Conservation (phyloP, 805 yeast species). For the Saccharomycodes ludwigii region DNA sequence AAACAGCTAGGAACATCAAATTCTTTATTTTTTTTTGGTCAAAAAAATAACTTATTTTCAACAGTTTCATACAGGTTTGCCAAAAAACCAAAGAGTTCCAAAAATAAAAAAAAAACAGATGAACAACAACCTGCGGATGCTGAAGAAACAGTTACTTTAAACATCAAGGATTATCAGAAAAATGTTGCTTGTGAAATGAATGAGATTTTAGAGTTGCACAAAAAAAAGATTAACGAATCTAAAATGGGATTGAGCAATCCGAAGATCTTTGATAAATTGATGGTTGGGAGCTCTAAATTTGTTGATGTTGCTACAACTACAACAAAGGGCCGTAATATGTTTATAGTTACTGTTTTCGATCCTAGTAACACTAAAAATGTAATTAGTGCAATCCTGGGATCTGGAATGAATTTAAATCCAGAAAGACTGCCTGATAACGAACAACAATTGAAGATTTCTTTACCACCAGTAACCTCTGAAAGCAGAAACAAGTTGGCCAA, state of each 20-base stretch:
- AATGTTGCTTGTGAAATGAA: too few species aligned
- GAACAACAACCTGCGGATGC: too few species aligned
- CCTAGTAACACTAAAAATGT: conserved; percentile 61
- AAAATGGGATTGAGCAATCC: conserved; percentile 77
- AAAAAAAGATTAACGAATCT: conserved; percentile 44
- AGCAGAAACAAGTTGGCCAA: conserved; percentile 42
- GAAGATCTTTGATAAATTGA: conserved; percentile 46
- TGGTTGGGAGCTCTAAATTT: conserved; percentile 37
- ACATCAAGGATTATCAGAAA: too few species aligned
- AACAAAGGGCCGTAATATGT: conserved; percentile 50
- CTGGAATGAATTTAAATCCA: conserved; percentile 68
- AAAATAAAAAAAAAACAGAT: too few species aligned
- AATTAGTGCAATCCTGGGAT: conserved; percentile 54
- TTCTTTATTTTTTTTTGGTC: too few species aligned
- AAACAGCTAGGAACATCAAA: too few species aligned
- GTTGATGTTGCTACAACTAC: conserved; percentile 61
- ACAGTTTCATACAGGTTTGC: too few species aligned
- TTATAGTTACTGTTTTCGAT: conserved; percentile 77
- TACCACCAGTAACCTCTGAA: conserved; percentile 68
- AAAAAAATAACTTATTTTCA: too few species aligned
- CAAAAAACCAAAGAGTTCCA: too few species aligned
- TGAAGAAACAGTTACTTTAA: too few species aligned
- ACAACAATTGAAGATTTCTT: conserved; percentile 57
- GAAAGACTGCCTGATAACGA: conserved; percentile 61
- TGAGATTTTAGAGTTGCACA: conserved; percentile 38